These are phyloP conservation scores for Populus davidiana DNA, from an alignment of 345 rosid genomes.

Conservation along the genomic window DNA sequence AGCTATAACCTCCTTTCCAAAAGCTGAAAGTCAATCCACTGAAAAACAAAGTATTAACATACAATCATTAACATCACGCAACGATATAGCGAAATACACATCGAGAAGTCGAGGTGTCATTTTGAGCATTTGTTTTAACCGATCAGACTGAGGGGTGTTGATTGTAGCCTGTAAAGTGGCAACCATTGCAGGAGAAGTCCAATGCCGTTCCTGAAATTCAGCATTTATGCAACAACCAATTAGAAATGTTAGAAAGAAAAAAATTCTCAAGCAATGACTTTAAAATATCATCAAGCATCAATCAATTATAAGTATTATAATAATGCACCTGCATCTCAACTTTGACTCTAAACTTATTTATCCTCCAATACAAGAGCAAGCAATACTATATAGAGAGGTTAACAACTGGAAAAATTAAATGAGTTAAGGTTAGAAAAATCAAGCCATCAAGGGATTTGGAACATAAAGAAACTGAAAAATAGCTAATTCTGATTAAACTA, in stretches of 20 bases:
- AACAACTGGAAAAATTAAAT: not conserved
- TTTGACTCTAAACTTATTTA: not conserved
- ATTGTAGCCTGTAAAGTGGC: slow-evolving; percentile 74
- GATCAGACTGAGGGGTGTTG: slow-evolving; percentile 60
- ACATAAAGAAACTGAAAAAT: too few species aligned
- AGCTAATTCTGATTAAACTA: not conserved
- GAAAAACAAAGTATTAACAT: slow-evolving; percentile 26
- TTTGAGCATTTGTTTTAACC: slow-evolving; percentile 67
- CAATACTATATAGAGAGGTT: not conserved
- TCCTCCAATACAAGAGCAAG: slow-evolving; percentile 1
- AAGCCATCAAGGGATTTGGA: not conserved
- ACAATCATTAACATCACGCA: slow-evolving; percentile 81
- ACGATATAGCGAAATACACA: slow-evolving; percentile 59
- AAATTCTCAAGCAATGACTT: not conserved
- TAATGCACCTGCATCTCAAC: not conserved
- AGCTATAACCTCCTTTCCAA: not conserved
- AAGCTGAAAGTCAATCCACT: not conserved
- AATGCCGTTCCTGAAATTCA: slow-evolving; percentile 72
- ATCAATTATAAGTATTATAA: not conserved
- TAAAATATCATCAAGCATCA: not conserved
- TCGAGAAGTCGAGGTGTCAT: slow-evolving; percentile 77
- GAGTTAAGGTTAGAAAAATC: not conserved
- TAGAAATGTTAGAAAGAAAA: not conserved
- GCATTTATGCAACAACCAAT: not conserved
- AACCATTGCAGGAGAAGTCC: slow-evolving; percentile 70